Base-by-base conservation (phyloP, 2,329 filamentous ascomycete species). In the Scytalidium sp. region DNA sequence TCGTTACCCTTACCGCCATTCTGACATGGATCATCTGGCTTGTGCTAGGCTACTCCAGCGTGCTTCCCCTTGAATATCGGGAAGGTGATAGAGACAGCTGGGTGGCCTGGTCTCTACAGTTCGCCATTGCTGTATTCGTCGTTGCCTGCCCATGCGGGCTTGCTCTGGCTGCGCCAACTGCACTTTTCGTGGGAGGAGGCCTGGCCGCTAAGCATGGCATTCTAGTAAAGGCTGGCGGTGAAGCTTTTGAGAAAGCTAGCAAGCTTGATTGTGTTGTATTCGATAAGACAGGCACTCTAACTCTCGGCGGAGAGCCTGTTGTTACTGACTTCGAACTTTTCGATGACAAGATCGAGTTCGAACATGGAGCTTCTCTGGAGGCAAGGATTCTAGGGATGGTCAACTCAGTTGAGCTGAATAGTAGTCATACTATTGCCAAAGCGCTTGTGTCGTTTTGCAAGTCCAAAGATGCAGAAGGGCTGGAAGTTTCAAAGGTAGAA, bases 51-150 rank as follows among this genome's bases (percentile, higher is more conserved):
- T 67, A 80, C 9, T 73, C 78, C 0, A 81, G 83, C 2, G 62
- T 62, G 1, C 71, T 91, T 13, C 81, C 85, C 0, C 64, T 62
- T 0, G 67, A 77, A 36, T 88, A 81, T 60, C 69, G 83, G 11
- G 75, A 80, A 13, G 60, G 63, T 17, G 71, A 75, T 15, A 69
- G 73, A 1, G 84, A 84, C n/a, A 81, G 84, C 9, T 88, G 84
- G 81, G 76, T 81, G 0, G 78, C 85, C 1, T 93, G 89, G 74
- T 85, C 87, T 2, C 76, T 94, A 41, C 84, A 89, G 55, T 94
- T 93, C 74, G 87, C 80, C 1, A 83, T 83, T 46, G 76, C 80
- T 7, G 79, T 83, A 19, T 81, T 83, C 50, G 77, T 83, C 22
- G 74, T 83, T 42, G 79, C 80, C 1, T 83, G 80, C 56, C 80